A percentile compares a stretch with the other conserved stretches of the same genome.
phyloP scores from a whole-genome alignment of 305 asterid species.

The Euphrasia arctica region DNA sequence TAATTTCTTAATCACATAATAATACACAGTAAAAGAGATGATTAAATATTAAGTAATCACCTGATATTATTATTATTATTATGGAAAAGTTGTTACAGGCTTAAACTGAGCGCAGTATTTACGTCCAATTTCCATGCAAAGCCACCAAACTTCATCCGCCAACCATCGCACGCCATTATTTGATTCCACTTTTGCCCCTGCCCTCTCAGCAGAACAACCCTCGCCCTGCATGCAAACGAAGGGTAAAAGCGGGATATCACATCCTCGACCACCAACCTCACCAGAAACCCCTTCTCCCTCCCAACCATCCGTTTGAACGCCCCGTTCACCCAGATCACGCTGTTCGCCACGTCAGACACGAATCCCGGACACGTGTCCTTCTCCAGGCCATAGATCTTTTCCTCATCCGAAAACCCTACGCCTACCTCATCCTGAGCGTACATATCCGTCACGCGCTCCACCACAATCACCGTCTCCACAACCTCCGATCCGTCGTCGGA shows the following conservation, averaged over 20 bases:
- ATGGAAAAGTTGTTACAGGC: conserved; percentile 22
- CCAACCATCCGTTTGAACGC: conserved; percentile 37
- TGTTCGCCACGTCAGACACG: conserved; percentile 34
- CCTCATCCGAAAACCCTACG: conserved; percentile 41
- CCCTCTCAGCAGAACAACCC: conserved; percentile 23
- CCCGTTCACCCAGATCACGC: conserved; percentile 40
- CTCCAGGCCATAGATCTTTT: conserved; percentile 30
- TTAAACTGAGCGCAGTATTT: conserved; percentile 35
- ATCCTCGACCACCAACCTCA: conserved; percentile 36
- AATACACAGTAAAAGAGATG: no score
- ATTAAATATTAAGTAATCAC: no score
- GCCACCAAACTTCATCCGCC: conserved; percentile 41
- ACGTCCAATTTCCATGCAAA: conserved; percentile 51
- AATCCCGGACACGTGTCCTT: conserved; percentile 46
- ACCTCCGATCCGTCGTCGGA: conserved; percentile 5
- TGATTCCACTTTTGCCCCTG: conserved; percentile 30
- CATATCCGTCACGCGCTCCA: conserved; percentile 36
- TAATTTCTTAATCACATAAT: no score
- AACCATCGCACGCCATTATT: conserved; percentile 40
- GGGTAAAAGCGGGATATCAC: conserved; percentile 27
- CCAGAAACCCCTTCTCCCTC: conserved; percentile 30
- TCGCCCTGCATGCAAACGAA: conserved; percentile 39
- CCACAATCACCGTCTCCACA: conserved; percentile 29
- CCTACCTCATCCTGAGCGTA: conserved; percentile 25
- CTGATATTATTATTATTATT: no score